These are phyloP conservation scores for Nemania sp. DNA, from an alignment of 2,329 filamentous ascomycete genomes.

Conservation along the genomic window DNA sequence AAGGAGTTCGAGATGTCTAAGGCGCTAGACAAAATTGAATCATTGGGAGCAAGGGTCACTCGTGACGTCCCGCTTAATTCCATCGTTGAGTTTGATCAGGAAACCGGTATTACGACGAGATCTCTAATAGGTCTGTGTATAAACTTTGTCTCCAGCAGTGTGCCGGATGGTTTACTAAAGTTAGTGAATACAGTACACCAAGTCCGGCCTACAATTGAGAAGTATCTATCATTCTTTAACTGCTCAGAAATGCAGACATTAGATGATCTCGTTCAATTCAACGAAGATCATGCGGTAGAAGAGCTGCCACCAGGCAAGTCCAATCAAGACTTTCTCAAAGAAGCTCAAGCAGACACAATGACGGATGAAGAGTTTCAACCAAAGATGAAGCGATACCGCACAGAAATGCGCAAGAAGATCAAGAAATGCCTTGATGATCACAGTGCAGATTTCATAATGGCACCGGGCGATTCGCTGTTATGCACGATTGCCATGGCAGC, in stretches of 20 bases:
- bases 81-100: too few relatives aligned
- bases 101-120: too few relatives aligned
- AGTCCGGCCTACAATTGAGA: neutral
- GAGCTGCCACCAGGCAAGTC: neutral
- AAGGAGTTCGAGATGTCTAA: too few relatives aligned
- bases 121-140: too few relatives aligned
- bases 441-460: neutral
- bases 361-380: neutral
- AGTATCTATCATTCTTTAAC: neutral
- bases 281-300: neutral
- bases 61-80: too few relatives aligned
- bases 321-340: neutral
- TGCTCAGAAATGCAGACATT: neutral
- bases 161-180: too few relatives aligned
- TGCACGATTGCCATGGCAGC: neutral
- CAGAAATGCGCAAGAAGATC: neutral
- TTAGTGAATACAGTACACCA: neutral
- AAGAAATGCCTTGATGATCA: neutral
- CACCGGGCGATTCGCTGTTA: neutral
- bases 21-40: too few relatives aligned
- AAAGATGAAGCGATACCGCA: neutral
- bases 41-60: too few relatives aligned
- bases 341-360: neutral
- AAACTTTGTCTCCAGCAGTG: too few relatives aligned
- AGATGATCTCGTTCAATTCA: neutral